phyloP scores from a whole-genome alignment of 768 basidiomycete genomes.

The Mycena latifolia region DNA sequence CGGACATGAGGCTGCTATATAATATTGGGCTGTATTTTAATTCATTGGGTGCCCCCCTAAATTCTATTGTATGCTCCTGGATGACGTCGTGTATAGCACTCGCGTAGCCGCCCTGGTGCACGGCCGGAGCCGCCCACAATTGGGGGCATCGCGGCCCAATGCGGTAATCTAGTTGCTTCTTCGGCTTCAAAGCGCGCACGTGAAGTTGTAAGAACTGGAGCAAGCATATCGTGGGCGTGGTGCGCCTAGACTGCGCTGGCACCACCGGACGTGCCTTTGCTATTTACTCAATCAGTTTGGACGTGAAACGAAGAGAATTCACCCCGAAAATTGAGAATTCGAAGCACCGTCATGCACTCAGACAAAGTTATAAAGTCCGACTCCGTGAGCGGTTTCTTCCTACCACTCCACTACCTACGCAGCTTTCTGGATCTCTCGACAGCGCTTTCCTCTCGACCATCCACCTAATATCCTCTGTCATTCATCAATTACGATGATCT shows the following conservation, averaged over 20 bases:
- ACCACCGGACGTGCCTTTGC: not conserved
- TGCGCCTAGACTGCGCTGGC: not conserved
- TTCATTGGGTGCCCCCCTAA: not conserved
- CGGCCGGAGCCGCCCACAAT: constrained; percentile 5
- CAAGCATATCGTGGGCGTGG: not conserved
- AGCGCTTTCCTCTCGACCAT: constrained; percentile 23
- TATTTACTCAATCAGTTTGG: constrained; percentile 22
- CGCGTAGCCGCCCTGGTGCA: not conserved
- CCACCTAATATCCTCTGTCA: constrained; percentile 14
- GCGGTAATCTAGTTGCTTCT: constrained; percentile 24
- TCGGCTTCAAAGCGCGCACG: not conserved
- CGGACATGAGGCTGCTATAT: constrained; percentile 4
- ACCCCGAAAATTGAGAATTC: constrained; percentile 29
- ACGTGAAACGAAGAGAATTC: constrained; percentile 26
- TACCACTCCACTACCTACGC: constrained; percentile 21
- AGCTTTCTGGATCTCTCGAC: constrained; percentile 18
- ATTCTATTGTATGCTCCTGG: not conserved
- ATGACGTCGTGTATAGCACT: not conserved
- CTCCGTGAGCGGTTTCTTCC: constrained; percentile 9
- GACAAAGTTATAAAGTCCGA: constrained; percentile 24
- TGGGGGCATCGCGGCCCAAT: constrained; percentile 25
- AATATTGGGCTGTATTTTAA: constrained; percentile 13
- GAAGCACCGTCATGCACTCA: constrained; percentile 8
- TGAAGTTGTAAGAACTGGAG: not conserved
- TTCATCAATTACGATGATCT: constrained; percentile 30